Evolutionary conservation across 139 green algal genomes (phyloP).

Genomic region (Chlamydomonas sp.): DNA sequence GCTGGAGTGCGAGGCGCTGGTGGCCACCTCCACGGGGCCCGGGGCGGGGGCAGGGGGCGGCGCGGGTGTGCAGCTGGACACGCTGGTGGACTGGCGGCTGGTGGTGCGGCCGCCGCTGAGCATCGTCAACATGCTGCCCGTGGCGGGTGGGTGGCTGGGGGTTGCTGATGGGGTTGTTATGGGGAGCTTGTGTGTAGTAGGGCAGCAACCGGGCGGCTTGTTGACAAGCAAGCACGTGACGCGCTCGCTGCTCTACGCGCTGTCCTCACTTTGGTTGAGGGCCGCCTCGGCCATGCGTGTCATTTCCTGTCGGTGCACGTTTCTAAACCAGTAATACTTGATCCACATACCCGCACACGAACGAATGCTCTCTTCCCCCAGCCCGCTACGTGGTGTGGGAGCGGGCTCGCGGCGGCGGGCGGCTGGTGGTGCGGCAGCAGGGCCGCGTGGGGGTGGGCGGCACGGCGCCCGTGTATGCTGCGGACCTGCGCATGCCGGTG

Average conservation of each 20-base stretch:
- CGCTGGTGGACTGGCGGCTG: constrained; percentile 79
- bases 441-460: constrained; percentile 55
- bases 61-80: constrained; percentile 9
- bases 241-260: too few species aligned
- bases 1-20: constrained; percentile 67
- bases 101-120: constrained; percentile 73
- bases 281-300: too few species aligned
- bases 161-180: too few species aligned
- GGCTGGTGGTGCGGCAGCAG: constrained; percentile 58
- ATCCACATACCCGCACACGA: not conserved
- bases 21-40: not conserved
- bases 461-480: constrained; percentile 55
- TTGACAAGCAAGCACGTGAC: too few species aligned
- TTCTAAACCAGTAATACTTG: too few species aligned
- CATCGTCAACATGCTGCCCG: constrained; percentile 84
- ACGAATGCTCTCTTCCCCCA: not conserved
- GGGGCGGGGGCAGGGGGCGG: not conserved
- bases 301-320: too few species aligned
- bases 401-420: constrained; percentile 6
- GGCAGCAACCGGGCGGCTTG: too few species aligned
- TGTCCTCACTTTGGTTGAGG: too few species aligned
- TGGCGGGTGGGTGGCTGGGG: constrained; percentile 39
- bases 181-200: too few species aligned
- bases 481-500: constrained; percentile 74
- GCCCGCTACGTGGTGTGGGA: constrained; percentile 74